These are phyloP conservation scores for Cyanidioschyzon merolae DNA, from an alignment of 23 red algal species.

Conservation along the genomic window DNA sequence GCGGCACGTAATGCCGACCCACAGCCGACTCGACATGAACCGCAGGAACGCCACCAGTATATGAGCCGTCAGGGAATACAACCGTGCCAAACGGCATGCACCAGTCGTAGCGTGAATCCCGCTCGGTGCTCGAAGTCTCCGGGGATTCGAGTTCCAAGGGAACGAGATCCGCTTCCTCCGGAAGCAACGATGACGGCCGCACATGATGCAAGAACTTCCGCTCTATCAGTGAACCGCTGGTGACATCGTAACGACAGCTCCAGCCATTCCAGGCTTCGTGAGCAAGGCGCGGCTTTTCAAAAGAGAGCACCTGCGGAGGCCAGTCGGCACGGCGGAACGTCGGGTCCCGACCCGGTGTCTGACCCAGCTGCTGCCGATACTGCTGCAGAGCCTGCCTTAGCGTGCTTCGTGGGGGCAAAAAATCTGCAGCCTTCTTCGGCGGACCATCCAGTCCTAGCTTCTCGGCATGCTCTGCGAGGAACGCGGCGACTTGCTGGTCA, in stretches of 20 bases:
- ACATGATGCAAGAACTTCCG: not conserved
- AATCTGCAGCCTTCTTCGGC: not conserved
- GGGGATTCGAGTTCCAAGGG: not conserved
- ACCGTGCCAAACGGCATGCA: constrained; percentile 3
- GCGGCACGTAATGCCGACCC: not conserved
- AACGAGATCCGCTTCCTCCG: not conserved
- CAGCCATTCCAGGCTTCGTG: not conserved
- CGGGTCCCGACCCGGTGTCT: not conserved
- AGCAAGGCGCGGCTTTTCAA: not conserved
- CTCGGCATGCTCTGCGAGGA: not conserved
- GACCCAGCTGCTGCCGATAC: not conserved
- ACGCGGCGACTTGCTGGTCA: not conserved
- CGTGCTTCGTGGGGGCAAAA: not conserved
- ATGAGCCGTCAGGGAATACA: constrained; percentile 4
- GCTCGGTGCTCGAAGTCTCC: not conserved
- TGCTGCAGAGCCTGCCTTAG: not conserved
- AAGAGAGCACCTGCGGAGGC: constrained; percentile 5
- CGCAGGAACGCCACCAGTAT: not conserved
- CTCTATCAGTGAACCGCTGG: not conserved
- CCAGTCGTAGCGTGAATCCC: not conserved
- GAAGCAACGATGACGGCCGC: not conserved
- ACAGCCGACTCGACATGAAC: not conserved
- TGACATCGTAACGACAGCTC: not conserved
- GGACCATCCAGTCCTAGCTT: not conserved
- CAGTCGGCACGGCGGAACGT: not conserved